A percentile compares a stretch with the other conserved stretches of the same genome.
phyloP scores from a whole-genome alignment of 1,284 basidiomycete genomes.

The Trametes versicolor region DNA sequence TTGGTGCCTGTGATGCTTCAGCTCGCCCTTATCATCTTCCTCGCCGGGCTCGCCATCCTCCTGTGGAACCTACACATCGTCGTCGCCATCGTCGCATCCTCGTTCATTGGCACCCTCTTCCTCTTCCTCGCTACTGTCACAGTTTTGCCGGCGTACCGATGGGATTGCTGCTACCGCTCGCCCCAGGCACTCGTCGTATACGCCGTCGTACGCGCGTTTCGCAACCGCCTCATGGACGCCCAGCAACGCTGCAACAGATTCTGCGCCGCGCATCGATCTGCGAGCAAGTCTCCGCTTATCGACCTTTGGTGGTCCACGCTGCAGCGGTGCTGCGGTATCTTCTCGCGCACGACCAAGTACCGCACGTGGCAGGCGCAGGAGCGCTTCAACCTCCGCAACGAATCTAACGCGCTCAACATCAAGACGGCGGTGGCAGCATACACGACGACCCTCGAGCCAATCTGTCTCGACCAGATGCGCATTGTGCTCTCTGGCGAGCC shows the following conservation, averaged over 20 bases:
- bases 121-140: constrained; percentile 19
- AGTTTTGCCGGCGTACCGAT: constrained; percentile 14
- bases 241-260: neutral
- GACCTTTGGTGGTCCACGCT: neutral
- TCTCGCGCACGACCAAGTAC: constrained; percentile 7
- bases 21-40: constrained; percentile 26
- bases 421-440: constrained; percentile 12
- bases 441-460: constrained; percentile 4
- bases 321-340: neutral
- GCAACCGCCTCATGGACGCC: constrained; percentile 1
- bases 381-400: neutral
- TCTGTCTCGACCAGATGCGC: constrained; percentile 8
- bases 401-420: constrained; percentile 9
- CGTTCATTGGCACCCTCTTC: constrained; percentile 16
- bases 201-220: constrained; percentile 9
- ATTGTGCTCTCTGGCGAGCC: constrained; percentile 5
- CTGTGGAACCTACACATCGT: constrained; percentile 20
- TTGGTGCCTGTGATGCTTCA: constrained; percentile 26
- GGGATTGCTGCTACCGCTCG: constrained; percentile 24
- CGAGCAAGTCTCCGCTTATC: neutral
- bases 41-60: constrained; percentile 22
- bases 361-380: constrained; percentile 15
- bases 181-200: constrained; percentile 20
- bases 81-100: constrained; percentile 14
- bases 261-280: constrained; percentile 1